Conservation (phyloP, 2,329 filamentous ascomycete genomes). For the Calonectria honghensis region DNA sequence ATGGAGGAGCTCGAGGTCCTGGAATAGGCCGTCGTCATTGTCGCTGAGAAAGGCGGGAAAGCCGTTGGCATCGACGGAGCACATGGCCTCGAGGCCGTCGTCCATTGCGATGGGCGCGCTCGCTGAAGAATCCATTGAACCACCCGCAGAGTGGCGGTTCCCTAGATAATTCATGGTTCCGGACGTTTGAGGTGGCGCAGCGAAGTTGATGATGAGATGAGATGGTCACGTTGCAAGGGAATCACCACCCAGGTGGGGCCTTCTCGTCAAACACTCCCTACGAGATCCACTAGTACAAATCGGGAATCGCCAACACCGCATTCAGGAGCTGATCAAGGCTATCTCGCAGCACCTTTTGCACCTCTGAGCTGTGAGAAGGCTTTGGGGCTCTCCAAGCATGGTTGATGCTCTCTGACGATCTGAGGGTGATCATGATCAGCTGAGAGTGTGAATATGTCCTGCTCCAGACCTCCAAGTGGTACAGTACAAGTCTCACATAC, state of each 20-base stretch:
- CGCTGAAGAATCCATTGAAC: neutral
- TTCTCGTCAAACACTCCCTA: constrained; percentile 36
- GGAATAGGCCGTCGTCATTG: constrained; percentile 33
- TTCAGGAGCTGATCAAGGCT: neutral
- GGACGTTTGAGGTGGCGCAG: constrained; percentile 14
- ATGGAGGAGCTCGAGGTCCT: constrained; percentile 34
- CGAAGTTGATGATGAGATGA: constrained; percentile 29
- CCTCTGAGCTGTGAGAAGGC: neutral
- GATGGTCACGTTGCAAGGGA: constrained; percentile 18
- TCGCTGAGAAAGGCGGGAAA: constrained; percentile 25
- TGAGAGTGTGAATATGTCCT: too few relatives aligned
- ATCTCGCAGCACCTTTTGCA: neutral
- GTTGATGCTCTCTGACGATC: too few relatives aligned
- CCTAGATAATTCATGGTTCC: constrained; percentile 19
- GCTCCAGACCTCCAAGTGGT: neutral
- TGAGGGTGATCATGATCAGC: too few relatives aligned
- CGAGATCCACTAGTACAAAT: constrained; percentile 33
- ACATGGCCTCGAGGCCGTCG: constrained; percentile 6
- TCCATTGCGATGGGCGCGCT: neutral
- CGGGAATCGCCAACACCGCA: constrained; percentile 1
- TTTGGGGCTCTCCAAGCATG: neutral
- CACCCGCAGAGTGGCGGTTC: neutral
- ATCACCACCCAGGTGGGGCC: constrained; percentile 23
- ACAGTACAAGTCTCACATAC: neutral
- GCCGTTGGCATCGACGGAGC: constrained; percentile 27